Conservation (phyloP, 352 stramenopile species). For the Lagenidium giganteum region DNA sequence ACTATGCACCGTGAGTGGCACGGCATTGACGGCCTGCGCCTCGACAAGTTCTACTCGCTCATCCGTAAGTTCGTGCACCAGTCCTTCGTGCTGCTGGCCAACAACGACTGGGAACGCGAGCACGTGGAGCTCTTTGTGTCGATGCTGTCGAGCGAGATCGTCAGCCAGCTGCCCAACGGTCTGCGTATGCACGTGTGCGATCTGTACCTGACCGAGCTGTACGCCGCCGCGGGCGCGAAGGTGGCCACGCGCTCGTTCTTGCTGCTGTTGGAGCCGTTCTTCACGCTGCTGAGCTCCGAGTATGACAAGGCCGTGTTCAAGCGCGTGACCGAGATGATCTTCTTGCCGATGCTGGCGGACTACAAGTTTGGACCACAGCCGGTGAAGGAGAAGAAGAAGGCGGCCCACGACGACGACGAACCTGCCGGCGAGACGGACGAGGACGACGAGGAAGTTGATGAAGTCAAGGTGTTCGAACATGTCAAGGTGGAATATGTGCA, state of each 20-base stretch:
- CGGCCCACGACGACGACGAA: conserved; percentile 9
- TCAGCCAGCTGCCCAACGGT: conserved; percentile 77
- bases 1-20: conserved; percentile 87
- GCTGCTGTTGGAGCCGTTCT: conserved; percentile 76
- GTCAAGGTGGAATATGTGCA: conserved; percentile 64
- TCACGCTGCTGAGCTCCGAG: conserved; percentile 67
- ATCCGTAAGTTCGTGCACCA: conserved; percentile 80
- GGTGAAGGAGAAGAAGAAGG: conserved; percentile 27
- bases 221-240: conserved; percentile 39
- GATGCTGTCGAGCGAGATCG: conserved; percentile 61
- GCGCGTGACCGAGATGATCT: conserved; percentile 71
- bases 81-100: conserved; percentile 46
- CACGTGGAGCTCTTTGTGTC: conserved; percentile 49
- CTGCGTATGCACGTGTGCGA: conserved; percentile 76
- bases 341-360: conserved; percentile 53
- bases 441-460: conserved; percentile 41
- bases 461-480: conserved; percentile 53
- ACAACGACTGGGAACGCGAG: conserved; percentile 46
- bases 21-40: conserved; percentile 72
- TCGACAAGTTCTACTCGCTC: conserved; percentile 86
- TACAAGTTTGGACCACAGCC: conserved; percentile 64
- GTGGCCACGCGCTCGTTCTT: conserved; percentile 60
- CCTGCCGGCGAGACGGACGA: conserved; percentile 38
- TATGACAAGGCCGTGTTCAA: conserved; percentile 82
- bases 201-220: conserved; percentile 65